Percentiles rank a stretch among this genome's conserved stretches.
phyloP scores from a whole-genome alignment of 1,284 basidiomycete species.

The Pseudozyma tsukubaensis region DNA sequence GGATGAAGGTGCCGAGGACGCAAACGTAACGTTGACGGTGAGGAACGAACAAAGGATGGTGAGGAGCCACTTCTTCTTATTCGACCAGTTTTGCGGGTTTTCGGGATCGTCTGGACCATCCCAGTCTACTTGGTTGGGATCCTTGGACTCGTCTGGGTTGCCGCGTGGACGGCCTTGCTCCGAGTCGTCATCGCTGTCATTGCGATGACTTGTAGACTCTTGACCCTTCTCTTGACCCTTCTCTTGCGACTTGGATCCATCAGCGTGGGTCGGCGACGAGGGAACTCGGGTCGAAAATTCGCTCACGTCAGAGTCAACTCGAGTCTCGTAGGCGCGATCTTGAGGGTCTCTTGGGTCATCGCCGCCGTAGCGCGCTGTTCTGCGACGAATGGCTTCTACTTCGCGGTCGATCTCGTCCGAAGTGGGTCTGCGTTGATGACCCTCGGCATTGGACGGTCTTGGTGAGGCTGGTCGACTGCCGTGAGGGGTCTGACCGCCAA shows the following conservation, averaged over 20 bases:
- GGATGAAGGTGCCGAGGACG: slow-evolving; percentile 63
- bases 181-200: slow-evolving; percentile 13
- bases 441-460: slow-evolving; percentile 1
- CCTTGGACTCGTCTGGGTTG: slow-evolving; percentile 34
- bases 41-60: slow-evolving; percentile 56
- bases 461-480: slow-evolving; percentile 11
- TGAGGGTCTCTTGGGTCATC: slow-evolving; percentile 32
- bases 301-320: slow-evolving; percentile 8
- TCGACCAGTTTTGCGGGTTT: slow-evolving; percentile 58
- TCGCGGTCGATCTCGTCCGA: slow-evolving; percentile 22
- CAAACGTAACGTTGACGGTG: slow-evolving; percentile 62
- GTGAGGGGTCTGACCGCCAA: slow-evolving; percentile 33
- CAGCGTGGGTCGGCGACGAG: slow-evolving; percentile 16
- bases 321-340: slow-evolving; percentile 24
- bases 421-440: slow-evolving; percentile 3
- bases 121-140: slow-evolving; percentile 42
- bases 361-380: slow-evolving; percentile 39
- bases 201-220: not conserved
- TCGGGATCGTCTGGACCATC: slow-evolving; percentile 49
- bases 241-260: slow-evolving; percentile 18
- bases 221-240: not conserved
- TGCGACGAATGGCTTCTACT: slow-evolving; percentile 23
- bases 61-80: slow-evolving; percentile 39
- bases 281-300: slow-evolving; percentile 27
- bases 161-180: slow-evolving; percentile 28